These are phyloP conservation scores for Dipodascus geniculatus DNA, from an alignment of 805 yeast species.

Conservation along the genomic window DNA sequence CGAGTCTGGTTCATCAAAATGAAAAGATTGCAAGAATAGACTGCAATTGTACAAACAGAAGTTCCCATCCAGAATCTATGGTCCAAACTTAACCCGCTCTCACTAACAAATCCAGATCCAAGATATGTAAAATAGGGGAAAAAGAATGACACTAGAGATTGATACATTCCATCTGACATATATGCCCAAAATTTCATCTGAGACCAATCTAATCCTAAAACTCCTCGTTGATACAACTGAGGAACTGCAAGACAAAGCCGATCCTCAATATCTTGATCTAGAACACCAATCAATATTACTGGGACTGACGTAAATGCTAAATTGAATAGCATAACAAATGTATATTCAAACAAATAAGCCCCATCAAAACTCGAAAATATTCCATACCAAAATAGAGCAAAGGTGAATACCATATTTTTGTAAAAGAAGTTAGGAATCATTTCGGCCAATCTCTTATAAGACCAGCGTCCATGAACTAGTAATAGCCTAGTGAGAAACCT, in stretches of 20 bases:
- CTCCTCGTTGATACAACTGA: constrained; percentile 57
- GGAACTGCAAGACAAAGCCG: constrained; percentile 56
- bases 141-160: constrained; percentile 55
- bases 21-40: constrained; percentile 52
- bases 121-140: constrained; percentile 54
- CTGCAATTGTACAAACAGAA: constrained; percentile 46
- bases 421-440: constrained; percentile 72
- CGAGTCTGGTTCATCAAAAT: constrained; percentile 56
- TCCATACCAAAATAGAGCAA: constrained; percentile 71
- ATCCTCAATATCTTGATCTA: constrained; percentile 68
- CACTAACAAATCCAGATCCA: constrained; percentile 30
- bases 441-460: constrained; percentile 60
- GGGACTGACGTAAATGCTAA: constrained; percentile 75
- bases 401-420: constrained; percentile 62
- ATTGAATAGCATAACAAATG: constrained; percentile 67
- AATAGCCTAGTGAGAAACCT: constrained; percentile 52
- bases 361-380: constrained; percentile 61
- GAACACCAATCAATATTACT: constrained; percentile 56
- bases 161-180: constrained; percentile 65
- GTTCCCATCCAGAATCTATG: constrained; percentile 67
- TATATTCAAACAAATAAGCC: constrained; percentile 64
- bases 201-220: constrained; percentile 52
- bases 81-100: constrained; percentile 42
- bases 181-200: constrained; percentile 47
- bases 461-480: constrained; percentile 78